phyloP scores from a whole-genome alignment of 2,329 filamentous ascomycete genomes.

The Cladosporium halotolerans region DNA sequence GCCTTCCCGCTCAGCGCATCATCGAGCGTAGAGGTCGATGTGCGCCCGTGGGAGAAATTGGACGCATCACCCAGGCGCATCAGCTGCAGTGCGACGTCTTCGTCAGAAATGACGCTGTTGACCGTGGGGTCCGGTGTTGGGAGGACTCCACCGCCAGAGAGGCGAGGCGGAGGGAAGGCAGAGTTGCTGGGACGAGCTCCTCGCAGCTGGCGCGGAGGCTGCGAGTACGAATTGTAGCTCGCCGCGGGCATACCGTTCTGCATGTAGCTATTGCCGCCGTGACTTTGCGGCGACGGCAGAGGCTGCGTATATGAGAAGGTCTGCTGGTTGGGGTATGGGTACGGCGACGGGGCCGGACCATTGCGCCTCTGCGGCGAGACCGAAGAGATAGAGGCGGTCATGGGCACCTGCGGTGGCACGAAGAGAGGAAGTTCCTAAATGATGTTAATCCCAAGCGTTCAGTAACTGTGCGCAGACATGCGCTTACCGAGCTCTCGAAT shows the following conservation, averaged over 20 bases:
- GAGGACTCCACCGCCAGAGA: slow-evolving; percentile 55
- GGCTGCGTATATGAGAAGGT: slow-evolving; percentile 72
- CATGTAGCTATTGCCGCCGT: slow-evolving; percentile 37
- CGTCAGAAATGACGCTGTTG: slow-evolving; percentile 93
- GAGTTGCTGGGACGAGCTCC: slow-evolving; percentile 45
- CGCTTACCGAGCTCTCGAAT: slow-evolving; percentile 90
- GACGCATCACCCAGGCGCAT: slow-evolving; percentile 94
- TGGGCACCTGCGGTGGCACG: slow-evolving; percentile 86
- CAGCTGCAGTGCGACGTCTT: slow-evolving; percentile 93
- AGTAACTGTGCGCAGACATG: slow-evolving; percentile 14
- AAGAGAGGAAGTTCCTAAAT: slow-evolving; percentile 88
- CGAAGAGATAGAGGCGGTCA: slow-evolving; percentile 93
- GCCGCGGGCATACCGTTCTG: slow-evolving; percentile 19
- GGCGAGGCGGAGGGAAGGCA: slow-evolving; percentile 35
- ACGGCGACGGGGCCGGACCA: slow-evolving; percentile 67
- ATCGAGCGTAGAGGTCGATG: slow-evolving; percentile 86
- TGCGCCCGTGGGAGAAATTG: slow-evolving; percentile 86
- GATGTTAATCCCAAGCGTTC: slow-evolving; percentile 19
- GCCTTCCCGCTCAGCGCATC: slow-evolving; percentile 89
- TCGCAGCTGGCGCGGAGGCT: slow-evolving; percentile 49
- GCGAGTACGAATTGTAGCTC: slow-evolving; percentile 15
- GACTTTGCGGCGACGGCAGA: slow-evolving; percentile 78
- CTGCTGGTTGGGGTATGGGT: slow-evolving; percentile 68
- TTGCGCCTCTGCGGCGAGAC: slow-evolving; percentile 83
- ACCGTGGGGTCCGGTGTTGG: slow-evolving; percentile 97